Evolutionary conservation across 805 yeast species (phyloP), one percentile per base, ranked within the genome.

Genomic region (Yamadazyma scolyti): DNA sequence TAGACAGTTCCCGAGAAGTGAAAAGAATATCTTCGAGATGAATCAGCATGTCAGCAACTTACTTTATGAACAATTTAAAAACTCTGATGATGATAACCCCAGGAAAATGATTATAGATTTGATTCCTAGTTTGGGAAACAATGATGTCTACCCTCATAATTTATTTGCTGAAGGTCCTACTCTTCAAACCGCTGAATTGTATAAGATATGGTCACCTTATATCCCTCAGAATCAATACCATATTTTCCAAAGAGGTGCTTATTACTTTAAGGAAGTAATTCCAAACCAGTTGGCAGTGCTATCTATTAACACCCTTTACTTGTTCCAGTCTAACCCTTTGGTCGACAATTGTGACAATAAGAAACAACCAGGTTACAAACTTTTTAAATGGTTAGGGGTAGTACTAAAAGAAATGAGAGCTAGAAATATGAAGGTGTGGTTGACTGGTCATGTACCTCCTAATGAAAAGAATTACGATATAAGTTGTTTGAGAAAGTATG

Each of bases 71-170:
- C 50, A 71, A 1, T 82, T 84, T 52, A 65, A 66, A 42, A 75
- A 71, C 36, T 60, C 61, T 9, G 56, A 63, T 36, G 71, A 66
- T 25, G 33, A 44, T 5, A 66, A 70, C 34, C 75, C 75, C 28
- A 52, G 71, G 32, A 64, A 62, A 20, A 58, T 69, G 41, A 62
- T 61, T 24, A 72, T 53, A 9, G 56, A 50, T 21, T 65, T 83
- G 9, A 61, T 86, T 18, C 95, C 95, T 20, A 71, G 82, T 32
- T 54, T 86, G 23, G 96, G 96, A 2, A 86, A 86, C 51, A 86
- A 86, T 50, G 95, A 87, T 52, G 95, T 86, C 3, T 86, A 77
- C 52, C 95, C 96, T 1, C 96, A 86, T 58, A 86, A 86, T 50
- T 61, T 86, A 52, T 82, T 84, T 54, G 75, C 90, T 0, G 76